Evolutionary conservation across 495 filamentous ascomycete species (phyloP), one percentile per base, ranked within the genome.

Genomic region (Corynascus novoguineensis): DNA sequence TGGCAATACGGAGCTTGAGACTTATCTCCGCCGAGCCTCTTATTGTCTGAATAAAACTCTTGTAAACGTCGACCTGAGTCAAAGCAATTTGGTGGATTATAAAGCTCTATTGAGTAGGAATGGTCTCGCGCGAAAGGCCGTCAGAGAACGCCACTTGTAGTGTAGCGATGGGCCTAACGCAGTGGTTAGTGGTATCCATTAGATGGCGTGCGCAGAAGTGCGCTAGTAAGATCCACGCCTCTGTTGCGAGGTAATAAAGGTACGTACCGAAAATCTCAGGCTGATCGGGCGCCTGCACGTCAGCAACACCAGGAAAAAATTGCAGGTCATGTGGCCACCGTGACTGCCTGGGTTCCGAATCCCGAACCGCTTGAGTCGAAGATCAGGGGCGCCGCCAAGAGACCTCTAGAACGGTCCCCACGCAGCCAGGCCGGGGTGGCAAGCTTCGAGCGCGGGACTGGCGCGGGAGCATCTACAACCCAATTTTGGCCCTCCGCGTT

Each of bases 301-400:
- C 42, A 37, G 53, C 44, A 40, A 22, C 38, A 32, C 15, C 32
- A 21, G 31, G n/a, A 24, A 44, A 24, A 44, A 41, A 24, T 41
- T 50, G 24, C 21, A 10, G 25, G 45, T 56, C 44, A 42, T 56
- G 53, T 56, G 53, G 32, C 44, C 34, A 41, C 22, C 34, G 37
- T 1, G n/a, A 31, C 24, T 10, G 15, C 53, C 17, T 29, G 24
- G 32, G 19, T 40, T 45, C 42, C 53, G 53, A 56, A 48, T 40
- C 53, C 53, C 53, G 53, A 48, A 25, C 34, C 44, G 9, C 29
- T 40, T 48, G 53, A 48, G 32, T 55, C 42, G 53, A 44, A 40
- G 15, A 22, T 17, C 31, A 48, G 42, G 32, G 29, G 41, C 24
- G 29, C n/a, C 35, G 28, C 40, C 19, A 17, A n/a, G 37, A 9